These are phyloP conservation scores for Euphorbia pulcherrima DNA, from an alignment of 345 rosid species.

Conservation along the genomic window DNA sequence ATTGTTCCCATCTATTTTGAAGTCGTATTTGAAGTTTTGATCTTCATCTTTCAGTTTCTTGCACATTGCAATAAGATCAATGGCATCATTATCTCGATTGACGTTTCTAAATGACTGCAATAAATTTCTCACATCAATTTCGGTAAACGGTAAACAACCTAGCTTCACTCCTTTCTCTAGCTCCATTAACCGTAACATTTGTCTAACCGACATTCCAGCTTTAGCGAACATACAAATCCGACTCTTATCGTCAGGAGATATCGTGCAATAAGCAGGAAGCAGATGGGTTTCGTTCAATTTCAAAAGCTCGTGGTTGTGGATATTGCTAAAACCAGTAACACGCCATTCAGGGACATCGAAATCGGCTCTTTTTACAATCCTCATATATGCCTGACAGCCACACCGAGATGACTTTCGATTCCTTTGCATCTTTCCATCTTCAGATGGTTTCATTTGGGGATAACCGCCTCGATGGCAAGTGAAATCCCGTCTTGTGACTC, in stretches of 20 bases:
- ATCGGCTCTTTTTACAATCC: constrained; percentile 23
- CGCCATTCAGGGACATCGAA: constrained; percentile 30
- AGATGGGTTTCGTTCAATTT: constrained; percentile 14
- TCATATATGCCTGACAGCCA: constrained; percentile 21
- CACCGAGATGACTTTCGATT: constrained; percentile 26
- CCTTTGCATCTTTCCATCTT: constrained; percentile 27
- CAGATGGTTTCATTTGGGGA: constrained; percentile 20
- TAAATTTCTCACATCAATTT: constrained; percentile 25
- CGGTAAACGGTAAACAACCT: constrained; percentile 26
- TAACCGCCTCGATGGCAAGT: constrained; percentile 28
- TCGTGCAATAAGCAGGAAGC: constrained; percentile 21
- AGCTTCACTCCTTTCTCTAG: constrained; percentile 29
- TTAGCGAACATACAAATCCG: constrained; percentile 25
- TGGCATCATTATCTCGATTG: constrained; percentile 27
- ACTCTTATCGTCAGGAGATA: constrained; percentile 22
- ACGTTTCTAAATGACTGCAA: constrained; percentile 23
- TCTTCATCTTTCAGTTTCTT: constrained; percentile 37
- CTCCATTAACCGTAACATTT: constrained; percentile 25
- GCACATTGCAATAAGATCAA: constrained; percentile 39
- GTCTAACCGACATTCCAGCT: constrained; percentile 27
- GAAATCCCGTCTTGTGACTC: constrained; percentile 25
- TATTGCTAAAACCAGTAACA: constrained; percentile 25
- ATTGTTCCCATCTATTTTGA: constrained; percentile 34
- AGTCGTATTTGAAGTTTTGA: constrained; percentile 38
- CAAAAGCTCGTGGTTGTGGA: constrained; percentile 25